Percentiles rank a stretch among this genome's conserved stretches.
These are phyloP conservation scores for Phytophthora tentaculata DNA, from an alignment of 352 stramenopile genomes.

Conservation along the genomic window DNA sequence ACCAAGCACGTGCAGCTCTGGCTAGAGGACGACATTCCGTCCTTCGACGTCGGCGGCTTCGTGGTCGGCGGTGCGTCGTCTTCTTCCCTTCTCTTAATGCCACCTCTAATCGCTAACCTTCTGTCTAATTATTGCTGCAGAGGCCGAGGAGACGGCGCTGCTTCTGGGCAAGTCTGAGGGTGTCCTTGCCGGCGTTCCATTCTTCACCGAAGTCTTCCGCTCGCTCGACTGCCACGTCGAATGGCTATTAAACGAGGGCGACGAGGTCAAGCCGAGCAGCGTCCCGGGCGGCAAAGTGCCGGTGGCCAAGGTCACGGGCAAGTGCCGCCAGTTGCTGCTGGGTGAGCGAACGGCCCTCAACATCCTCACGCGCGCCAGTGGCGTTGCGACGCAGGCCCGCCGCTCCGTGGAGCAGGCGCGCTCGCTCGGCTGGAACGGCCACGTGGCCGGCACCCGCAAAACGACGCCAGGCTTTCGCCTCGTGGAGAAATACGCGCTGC, in stretches of 20 bases:
- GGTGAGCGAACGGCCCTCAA: slow-evolving; percentile 98
- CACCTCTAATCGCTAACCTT: background rate
- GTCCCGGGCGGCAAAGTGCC: slow-evolving; percentile 81
- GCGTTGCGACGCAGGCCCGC: slow-evolving; percentile 92
- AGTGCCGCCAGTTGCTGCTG: slow-evolving; percentile 93
- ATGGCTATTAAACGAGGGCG: slow-evolving; percentile 89
- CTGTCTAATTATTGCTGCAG: slow-evolving; percentile 40
- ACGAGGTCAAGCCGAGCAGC: slow-evolving; percentile 49
- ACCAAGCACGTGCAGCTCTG: slow-evolving; percentile 92
- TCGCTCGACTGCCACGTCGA: slow-evolving; percentile 91
- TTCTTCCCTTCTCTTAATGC: background rate
- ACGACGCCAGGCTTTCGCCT: slow-evolving; percentile 98
- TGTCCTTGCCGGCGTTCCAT: slow-evolving; percentile 95
- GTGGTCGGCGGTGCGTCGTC: slow-evolving; percentile 91
- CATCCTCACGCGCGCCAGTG: slow-evolving; percentile 95
- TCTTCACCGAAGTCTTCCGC: slow-evolving; percentile 96
- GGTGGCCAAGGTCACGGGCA: slow-evolving; percentile 95
- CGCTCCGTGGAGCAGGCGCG: slow-evolving; percentile 73
- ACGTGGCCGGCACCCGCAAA: slow-evolving; percentile 97
- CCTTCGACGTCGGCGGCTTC: slow-evolving; percentile 97
- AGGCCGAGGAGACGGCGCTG: slow-evolving; percentile 80
- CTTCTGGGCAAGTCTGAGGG: slow-evolving; percentile 95
- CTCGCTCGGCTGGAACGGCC: slow-evolving; percentile 89
- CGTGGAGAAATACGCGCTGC: slow-evolving; percentile 99
- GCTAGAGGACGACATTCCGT: slow-evolving; percentile 97